phyloP scores from a whole-genome alignment of 768 basidiomycete species.

The Mycena kentingensis region DNA sequence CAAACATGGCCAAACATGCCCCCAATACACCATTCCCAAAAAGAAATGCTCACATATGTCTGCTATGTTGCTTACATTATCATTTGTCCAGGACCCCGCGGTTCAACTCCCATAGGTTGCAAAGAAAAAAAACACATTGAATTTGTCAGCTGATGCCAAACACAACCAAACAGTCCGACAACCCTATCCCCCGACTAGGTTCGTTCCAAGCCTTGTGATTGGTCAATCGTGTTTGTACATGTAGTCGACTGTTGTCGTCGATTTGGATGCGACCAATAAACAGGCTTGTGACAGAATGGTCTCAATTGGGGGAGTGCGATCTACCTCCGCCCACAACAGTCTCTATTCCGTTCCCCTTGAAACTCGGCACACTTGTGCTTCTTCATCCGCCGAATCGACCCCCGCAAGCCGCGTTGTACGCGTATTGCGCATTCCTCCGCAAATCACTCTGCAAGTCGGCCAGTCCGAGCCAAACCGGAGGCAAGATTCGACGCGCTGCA shows the following conservation, averaged over 20 bases:
- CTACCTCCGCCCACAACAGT: neutral
- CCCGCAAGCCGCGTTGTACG: neutral
- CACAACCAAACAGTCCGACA: no score
- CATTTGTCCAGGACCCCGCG: no score
- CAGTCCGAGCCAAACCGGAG: neutral
- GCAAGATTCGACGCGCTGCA: neutral
- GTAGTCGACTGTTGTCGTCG: no score
- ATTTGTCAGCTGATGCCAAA: neutral
- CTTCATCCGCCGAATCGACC: neutral
- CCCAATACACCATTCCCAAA: no score
- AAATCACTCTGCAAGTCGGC: neutral
- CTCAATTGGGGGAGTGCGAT: neutral
- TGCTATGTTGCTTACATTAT: no score
- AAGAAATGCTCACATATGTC: no score
- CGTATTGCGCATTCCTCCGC: neutral
- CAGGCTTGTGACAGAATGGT: constrained; percentile 1
- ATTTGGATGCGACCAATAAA: neutral
- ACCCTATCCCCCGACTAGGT: neutral
- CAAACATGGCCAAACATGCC: no score
- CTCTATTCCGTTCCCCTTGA: neutral
- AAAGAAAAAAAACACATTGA: neutral
- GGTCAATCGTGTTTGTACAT: neutral
- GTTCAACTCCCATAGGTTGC: no score
- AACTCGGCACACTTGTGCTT: neutral
- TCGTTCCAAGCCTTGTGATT: neutral